Evolutionary conservation across 148 eudicot species (phyloP), one percentile per base, ranked within the genome.

Genomic region (Persicaria tinctoria): DNA sequence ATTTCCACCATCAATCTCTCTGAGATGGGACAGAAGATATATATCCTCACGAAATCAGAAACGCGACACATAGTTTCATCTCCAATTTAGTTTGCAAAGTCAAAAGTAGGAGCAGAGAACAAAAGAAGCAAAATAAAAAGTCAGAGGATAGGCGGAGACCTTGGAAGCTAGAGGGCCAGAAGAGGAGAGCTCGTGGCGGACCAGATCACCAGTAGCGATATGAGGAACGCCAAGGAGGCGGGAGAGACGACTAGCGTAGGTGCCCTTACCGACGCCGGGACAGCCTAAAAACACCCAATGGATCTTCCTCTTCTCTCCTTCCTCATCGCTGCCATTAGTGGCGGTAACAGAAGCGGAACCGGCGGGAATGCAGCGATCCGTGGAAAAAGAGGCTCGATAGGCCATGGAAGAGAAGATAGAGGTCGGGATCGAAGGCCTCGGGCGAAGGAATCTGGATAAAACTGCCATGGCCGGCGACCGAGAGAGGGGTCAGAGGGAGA

Each of bases 251-350:
- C 88, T 80, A 3, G 98, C 97, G 81, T 93, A 93, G 46, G 98
- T 93, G 5, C 98, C 98, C 74, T 93, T 93, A 4, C 98, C 98
- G 70, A 93, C 98, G 12, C 98, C 98, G 3, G 98, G 98, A 76
- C 98, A 93, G 4, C 98, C 98, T 46, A 93, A 79, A 63, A 93
- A 93, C 17, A 89, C 98, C 98, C 97, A 91, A 77, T 91, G 92
- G 41, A 93, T 88, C 48, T 83, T 85, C 77, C 85, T 86, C 57
- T 53, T 53, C 74, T 10, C 41, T 18, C 74, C 55, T 48, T 71
- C 41, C 0, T n/a, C 18, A 13, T 1, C 38, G 38, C 16, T 60
- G 71, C n/a, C 18, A 41, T 41, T 38, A 38, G 17, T 32, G 72
- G 55, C 16, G 55, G 13, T 3, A 71, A 8, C 4, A 8, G 51